These are phyloP conservation scores for Arthromyces matolae DNA, from an alignment of 768 basidiomycete genomes.

Conservation along the genomic window DNA sequence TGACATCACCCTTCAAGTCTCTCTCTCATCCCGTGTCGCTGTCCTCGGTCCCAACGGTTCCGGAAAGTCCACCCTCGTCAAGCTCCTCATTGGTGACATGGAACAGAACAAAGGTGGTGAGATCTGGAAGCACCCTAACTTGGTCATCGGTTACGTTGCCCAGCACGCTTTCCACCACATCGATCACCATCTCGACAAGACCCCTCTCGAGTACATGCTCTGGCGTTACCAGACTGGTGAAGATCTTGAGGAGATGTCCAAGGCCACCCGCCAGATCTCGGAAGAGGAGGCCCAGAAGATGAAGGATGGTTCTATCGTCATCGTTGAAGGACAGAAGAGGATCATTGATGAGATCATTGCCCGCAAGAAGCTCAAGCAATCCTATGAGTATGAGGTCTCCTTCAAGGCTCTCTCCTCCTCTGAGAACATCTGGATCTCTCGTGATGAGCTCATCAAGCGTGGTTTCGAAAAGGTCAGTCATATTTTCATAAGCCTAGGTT, in stretches of 20 bases:
- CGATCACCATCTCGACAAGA: conserved; percentile 97
- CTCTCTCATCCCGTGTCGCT: conserved; percentile 96
- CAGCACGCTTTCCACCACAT: conserved; percentile 99
- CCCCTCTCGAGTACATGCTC: conserved; percentile 97
- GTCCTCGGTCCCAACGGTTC: conserved; percentile 99
- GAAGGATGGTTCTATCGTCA: conserved; percentile 86
- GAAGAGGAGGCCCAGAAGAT: conserved; percentile 92
- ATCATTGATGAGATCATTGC: conserved; percentile 85
- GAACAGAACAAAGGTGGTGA: conserved; percentile 96
- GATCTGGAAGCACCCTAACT: conserved; percentile 98
- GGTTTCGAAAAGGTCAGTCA: conserved; percentile 85
- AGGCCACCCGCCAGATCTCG: conserved; percentile 83
- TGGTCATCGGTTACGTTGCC: conserved; percentile 98
- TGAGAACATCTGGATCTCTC: conserved; percentile 96
- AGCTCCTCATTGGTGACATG: conserved; percentile 93
- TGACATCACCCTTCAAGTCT: conserved; percentile 96
- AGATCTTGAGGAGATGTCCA: conserved; percentile 94
- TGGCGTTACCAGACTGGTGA: conserved; percentile 99
- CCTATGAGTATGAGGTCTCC: conserved; percentile 96
- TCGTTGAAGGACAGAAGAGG: conserved; percentile 94
- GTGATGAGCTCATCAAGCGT: conserved; percentile 96
- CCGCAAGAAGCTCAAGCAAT: conserved; percentile 99
- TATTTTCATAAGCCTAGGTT: neutral
- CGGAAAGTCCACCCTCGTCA: conserved; percentile 96
- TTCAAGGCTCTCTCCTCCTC: conserved; percentile 94